These are phyloP conservation scores for Omphalotus olearius DNA, from an alignment of 1,284 basidiomycete species.

Conservation along the genomic window DNA sequence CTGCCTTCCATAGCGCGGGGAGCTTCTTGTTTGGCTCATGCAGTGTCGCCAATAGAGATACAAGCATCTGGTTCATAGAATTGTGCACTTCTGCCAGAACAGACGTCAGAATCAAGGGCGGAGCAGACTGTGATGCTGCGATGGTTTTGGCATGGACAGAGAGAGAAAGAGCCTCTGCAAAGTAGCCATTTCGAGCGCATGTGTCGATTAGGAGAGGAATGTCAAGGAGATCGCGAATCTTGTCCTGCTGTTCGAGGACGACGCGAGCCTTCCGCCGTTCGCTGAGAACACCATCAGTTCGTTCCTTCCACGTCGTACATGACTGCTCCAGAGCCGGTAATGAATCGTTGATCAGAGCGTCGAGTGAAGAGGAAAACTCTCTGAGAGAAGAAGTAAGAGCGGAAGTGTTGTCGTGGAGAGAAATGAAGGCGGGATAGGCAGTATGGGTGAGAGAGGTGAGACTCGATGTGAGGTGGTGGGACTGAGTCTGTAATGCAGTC, in stretches of 20 bases:
- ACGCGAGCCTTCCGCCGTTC: conserved; percentile 72
- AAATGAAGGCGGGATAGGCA: conserved; percentile 85
- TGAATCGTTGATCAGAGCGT: conserved; percentile 56
- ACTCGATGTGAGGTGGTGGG: conserved; percentile 80
- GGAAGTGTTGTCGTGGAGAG: conserved; percentile 70
- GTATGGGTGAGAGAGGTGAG: conserved; percentile 85
- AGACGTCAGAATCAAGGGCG: conserved; percentile 47
- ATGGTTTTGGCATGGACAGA: conserved; percentile 57
- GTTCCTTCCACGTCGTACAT: conserved; percentile 55
- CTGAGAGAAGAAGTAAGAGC: conserved; percentile 64
- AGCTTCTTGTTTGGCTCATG: conserved; percentile 79
- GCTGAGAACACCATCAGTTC: conserved; percentile 36
- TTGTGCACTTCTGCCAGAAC: conserved; percentile 74
- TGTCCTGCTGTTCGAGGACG: conserved; percentile 88
- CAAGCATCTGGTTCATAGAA: conserved; percentile 70
- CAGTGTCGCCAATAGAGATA: conserved; percentile 75
- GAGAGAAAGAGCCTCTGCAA: conserved; percentile 85
- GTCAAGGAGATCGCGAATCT: conserved; percentile 86
- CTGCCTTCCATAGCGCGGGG: conserved; percentile 84
- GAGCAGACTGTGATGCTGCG: conserved; percentile 21
- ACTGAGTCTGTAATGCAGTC: conserved; percentile 69
- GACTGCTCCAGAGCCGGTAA: conserved; percentile 72
- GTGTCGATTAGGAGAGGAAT: conserved; percentile 88
- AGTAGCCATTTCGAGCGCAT: conserved; percentile 88
- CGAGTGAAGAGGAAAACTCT: conserved; percentile 64